A percentile compares a stretch with the other conserved stretches of the same genome.
phyloP scores from a whole-genome alignment of 2,329 filamentous ascomycete species.

The Epichloe sibirici region DNA sequence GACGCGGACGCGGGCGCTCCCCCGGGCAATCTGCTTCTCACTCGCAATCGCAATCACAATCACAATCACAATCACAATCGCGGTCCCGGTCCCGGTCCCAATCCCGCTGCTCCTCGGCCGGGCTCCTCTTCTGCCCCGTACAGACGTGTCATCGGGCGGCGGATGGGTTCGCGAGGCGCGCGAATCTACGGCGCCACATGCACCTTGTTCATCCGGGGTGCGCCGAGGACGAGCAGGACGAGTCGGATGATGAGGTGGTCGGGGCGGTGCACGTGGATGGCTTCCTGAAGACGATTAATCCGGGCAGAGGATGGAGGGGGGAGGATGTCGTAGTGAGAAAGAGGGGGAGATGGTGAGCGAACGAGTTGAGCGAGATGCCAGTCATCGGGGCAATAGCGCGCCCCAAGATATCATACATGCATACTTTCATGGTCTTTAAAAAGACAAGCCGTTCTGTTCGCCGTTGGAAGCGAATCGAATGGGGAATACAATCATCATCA shows the following conservation, averaged over 20 bases:
- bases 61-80: neutral
- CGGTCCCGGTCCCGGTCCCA: conserved; percentile 18
- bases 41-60: neutral
- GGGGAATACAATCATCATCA: neutral
- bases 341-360: conserved; percentile 11
- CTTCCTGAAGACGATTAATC: conserved; percentile 45
- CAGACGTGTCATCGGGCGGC: conserved; percentile 23
- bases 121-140: conserved; percentile 26
- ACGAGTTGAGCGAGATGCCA: neutral
- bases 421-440: neutral
- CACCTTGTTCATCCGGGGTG: conserved; percentile 25
- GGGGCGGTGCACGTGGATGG: conserved; percentile 58
- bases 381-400: neutral
- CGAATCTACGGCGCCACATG: conserved; percentile 27
- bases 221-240: conserved; percentile 22
- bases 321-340: conserved; percentile 19
- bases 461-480: neutral
- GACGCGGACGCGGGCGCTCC: neutral
- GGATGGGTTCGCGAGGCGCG: conserved; percentile 22
- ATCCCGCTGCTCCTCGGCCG: conserved; percentile 17
- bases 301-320: conserved; percentile 35
- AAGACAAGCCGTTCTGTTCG: neutral
- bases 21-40: neutral
- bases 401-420: neutral
- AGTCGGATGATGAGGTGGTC: conserved; percentile 40